Conservation (phyloP, 768 basidiomycete species). For the Termitomyces eurrhizus region DNA sequence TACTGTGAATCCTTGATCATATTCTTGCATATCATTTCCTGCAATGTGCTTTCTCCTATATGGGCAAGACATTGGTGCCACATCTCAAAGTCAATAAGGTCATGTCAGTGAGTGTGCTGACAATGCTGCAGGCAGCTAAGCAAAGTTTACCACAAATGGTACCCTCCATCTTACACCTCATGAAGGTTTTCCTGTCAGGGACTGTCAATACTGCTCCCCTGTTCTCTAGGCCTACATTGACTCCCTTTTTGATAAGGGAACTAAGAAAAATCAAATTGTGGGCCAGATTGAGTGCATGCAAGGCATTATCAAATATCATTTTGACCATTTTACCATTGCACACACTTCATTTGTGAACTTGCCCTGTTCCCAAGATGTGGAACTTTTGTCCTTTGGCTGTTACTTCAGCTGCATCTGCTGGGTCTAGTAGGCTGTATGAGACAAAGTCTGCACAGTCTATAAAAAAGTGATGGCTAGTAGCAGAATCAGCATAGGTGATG, state of each 20-base stretch:
- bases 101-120: too few relatives aligned
- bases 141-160: too few relatives aligned
- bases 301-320: too few relatives aligned
- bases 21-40: not conserved
- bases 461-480: not conserved
- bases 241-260: not conserved
- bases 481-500: not conserved
- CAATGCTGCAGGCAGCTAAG: too few relatives aligned
- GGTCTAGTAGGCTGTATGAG: not conserved
- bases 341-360: not conserved
- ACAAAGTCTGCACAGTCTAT: not conserved
- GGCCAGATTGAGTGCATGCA: not conserved
- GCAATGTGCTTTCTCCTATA: not conserved
- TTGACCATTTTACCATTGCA: too few relatives aligned
- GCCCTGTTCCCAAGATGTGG: not conserved
- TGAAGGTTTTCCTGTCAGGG: too few relatives aligned
- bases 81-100: too few relatives aligned
- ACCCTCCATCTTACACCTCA: too few relatives aligned
- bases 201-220: too few relatives aligned
- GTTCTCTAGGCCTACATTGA: not conserved
- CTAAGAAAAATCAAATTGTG: not conserved
- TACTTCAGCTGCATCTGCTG: not conserved
- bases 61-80: not conserved
- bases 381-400: not conserved
- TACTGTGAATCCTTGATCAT: too few relatives aligned